Base-by-base conservation (phyloP, 2,329 filamentous ascomycete genomes). In the Clonostachys solani region DNA sequence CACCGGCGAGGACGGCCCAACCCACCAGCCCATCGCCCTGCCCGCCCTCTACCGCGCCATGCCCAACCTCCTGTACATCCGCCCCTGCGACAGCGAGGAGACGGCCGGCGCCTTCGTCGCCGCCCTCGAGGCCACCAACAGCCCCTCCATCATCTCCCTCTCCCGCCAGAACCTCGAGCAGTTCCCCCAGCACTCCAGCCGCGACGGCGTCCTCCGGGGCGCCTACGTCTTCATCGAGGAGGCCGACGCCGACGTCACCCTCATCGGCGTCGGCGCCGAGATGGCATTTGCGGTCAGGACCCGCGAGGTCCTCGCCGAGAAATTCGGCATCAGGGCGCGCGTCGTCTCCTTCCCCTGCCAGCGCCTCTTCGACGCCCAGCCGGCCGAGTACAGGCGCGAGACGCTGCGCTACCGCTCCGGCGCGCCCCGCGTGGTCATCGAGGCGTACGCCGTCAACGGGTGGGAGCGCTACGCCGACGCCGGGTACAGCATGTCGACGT, bases 391-490 rank as follows among this genome's bases (percentile, higher is more conserved):
- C 50, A 65, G 70, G 52, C 66, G 72, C 1, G 54, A 69, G 2
- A 69, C 74, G 2, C 62, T 83, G 42, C 62, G 61, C 42, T 62
- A 62, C 46, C 64, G 67, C 29, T 64, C 68, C 53, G 67, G 67
- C 40, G 64, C 71, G 3, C 75, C 77, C 1, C 62, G 69, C 2
- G 75, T 86, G 15, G 75, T 83, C 5, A 77, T 85, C 40, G 82
- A 86, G 60, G 76, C 80, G 1, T 83, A 80, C 56, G 70, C 74
- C 2, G 67, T 72, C 2, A 75, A 77, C 49, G 77, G 78, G 1
- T 83, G 80, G 79, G 80, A 83, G 62, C 60, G 79, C 17, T 83
- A 82, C 54, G 79, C 78, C 0, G 74, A 81, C 57, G 80, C 78
- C 1, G 77, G 73, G 2, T 69, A 69, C 49, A 75, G 68, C 43